Base-by-base conservation (phyloP, 768 basidiomycete genomes). In the Auricularia heimuer region DNA sequence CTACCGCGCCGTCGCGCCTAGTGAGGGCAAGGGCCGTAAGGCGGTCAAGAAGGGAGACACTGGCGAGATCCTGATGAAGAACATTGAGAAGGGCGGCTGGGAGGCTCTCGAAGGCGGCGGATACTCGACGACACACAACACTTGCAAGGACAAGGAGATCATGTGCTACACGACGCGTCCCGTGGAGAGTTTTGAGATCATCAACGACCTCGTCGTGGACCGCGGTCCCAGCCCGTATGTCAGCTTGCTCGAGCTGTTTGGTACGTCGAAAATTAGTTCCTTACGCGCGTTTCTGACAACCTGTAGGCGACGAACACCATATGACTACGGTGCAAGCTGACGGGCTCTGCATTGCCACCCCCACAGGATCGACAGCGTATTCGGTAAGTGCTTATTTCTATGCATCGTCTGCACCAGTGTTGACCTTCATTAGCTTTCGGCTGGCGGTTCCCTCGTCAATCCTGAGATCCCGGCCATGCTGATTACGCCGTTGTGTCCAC, bases 261-360 rank as follows among this genome's bases (percentile, higher is more conserved):
- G 96, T 98, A 70, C 70, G 88, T 79, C 3, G 10, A 21, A 7
- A 33, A 33, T 11, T 47, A 63, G 39, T 39, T 65, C 61, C 62
- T 62, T 45, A 51, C 45, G 66, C 4, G 47, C 14, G 33, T 24
- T 54, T 7, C 47, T 54, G 47, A n/a, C 61, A 24, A 69, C 63
- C 39, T 51, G 11, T 68, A 98, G 96, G 94, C 66, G 97, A 99
- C 73, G 96, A 99, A 68, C 93, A 99, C 75, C 97, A 98, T 78
- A 88, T 99, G 84, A 99, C 97, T 1, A 99, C 97, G 2, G 97
- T 98, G 2, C 97, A 98, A 77, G 97, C 95, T 0, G 97, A 99
- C 71, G 97, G 97, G 12, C 79, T 99, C 54, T 93, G 91, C 36
- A 88, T 99, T 16, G 89, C 89, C 29, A 99, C 97, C 0, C 97